Conservation (phyloP, 441 rosid genomes). For the Metrosideros polymorpha region DNA sequence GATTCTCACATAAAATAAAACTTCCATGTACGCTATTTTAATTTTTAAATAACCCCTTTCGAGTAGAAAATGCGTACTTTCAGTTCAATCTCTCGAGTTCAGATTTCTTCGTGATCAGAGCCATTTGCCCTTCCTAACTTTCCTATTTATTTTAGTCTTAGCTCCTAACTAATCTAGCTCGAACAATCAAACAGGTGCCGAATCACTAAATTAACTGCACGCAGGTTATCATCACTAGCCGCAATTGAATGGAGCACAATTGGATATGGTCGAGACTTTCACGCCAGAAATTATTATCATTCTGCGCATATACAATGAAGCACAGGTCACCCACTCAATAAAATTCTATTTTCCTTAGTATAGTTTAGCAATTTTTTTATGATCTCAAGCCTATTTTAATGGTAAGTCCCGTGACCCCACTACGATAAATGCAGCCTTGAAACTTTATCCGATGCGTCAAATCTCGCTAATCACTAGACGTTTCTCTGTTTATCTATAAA, state of each 20-base stretch:
- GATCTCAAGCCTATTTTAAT: background rate
- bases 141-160: background rate
- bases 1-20: background rate
- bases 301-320: background rate
- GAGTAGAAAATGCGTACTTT: background rate
- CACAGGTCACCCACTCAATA: background rate
- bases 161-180: background rate
- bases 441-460: background rate
- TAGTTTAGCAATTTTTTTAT: background rate
- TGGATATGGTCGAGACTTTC: background rate
- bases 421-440: background rate
- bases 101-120: background rate
- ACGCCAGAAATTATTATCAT: background rate
- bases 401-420: background rate
- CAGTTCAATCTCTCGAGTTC: background rate
- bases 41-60: no score
- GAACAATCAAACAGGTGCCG: background rate
- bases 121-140: background rate
- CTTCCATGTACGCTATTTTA: background rate
- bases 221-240: background rate
- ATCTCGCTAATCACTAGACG: background rate
- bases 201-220: no score
- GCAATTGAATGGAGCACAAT: background rate
- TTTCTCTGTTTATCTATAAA: background rate
- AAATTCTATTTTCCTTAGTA: background rate